Conservation (phyloP, 1,139 yeast species). For the Taphrina sp. region DNA sequence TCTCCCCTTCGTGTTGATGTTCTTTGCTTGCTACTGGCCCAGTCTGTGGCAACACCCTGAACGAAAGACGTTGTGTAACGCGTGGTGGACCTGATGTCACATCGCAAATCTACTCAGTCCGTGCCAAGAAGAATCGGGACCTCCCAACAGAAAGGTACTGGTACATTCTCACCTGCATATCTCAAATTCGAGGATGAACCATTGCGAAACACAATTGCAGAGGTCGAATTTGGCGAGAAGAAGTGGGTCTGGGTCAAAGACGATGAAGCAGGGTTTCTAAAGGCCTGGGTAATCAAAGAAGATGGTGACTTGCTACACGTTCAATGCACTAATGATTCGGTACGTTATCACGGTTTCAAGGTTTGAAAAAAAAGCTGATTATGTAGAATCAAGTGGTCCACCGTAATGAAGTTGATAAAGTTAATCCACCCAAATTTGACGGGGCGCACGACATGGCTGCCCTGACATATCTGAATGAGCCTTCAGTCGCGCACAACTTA, state of each 20-base stretch:
- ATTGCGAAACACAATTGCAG: constrained; percentile 41
- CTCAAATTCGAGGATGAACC: constrained; percentile 10
- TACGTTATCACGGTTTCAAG: constrained; percentile 32
- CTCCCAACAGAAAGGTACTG: no score
- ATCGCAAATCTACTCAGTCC: no score
- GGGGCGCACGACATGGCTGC: constrained; percentile 95
- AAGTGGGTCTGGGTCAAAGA: constrained; percentile 85
- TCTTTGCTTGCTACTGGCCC: no score
- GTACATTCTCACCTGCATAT: constrained; percentile 28
- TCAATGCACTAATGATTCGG: constrained; percentile 52
- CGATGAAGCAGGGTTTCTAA: constrained; percentile 59
- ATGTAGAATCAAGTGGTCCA: constrained; percentile 48
- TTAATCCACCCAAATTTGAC: constrained; percentile 87
- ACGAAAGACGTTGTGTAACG: no score
- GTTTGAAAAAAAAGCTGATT: background rate
- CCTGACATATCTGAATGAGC: constrained; percentile 88
- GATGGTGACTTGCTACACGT: constrained; percentile 55
- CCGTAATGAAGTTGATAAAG: constrained; percentile 55
- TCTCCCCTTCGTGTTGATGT: no score
- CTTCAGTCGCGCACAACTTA: constrained; percentile 83
- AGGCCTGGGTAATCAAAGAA: constrained; percentile 65
- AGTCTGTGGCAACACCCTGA: no score
- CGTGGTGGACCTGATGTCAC: no score
- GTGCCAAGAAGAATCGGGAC: no score
- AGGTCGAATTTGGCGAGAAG: constrained; percentile 56